Percentiles rank a stretch among this genome's conserved stretches.
These are phyloP conservation scores for Penicillium italicum DNA, from an alignment of 2,329 filamentous ascomycete genomes.

Conservation along the genomic window DNA sequence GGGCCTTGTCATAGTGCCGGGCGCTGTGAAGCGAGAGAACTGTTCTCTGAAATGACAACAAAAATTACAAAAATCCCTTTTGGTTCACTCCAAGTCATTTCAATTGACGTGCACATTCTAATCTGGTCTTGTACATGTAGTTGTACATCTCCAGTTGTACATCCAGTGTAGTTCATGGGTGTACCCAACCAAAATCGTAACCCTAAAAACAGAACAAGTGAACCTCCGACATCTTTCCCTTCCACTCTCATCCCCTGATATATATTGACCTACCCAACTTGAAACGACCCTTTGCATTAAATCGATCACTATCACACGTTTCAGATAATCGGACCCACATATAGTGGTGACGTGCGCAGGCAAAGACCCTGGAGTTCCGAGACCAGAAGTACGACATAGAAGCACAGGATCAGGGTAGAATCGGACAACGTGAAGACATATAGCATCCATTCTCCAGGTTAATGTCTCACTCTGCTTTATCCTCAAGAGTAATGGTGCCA, in stretches of 20 bases:
- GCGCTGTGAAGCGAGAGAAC: slow-evolving; percentile 52
- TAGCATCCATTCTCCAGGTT: neutral
- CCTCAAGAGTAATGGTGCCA: slow-evolving; percentile 9
- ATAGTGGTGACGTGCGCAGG: neutral
- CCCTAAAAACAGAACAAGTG: neutral
- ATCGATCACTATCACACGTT: neutral
- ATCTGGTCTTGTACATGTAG: slow-evolving; percentile 1
- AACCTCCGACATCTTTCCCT: neutral
- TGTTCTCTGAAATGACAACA: slow-evolving; percentile 42
- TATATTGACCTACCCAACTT: neutral
- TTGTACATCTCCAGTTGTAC: neutral
- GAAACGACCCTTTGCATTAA: neutral
- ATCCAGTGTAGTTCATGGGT: neutral
- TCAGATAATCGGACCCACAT: slow-evolving; percentile 14
- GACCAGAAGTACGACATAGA: neutral
- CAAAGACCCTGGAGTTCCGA: neutral
- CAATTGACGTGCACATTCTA: slow-evolving; percentile 17
- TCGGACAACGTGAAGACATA: neutral
- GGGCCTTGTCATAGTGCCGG: slow-evolving; percentile 36
- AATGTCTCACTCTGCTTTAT: neutral
- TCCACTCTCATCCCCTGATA: neutral
- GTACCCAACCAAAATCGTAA: neutral
- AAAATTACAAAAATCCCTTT: slow-evolving; percentile 33
- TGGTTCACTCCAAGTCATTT: slow-evolving; percentile 51
- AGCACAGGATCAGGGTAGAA: neutral